Evolutionary conservation across 225 moss, liverwort and hornwort genomes (phyloP).

Genomic region (Marchantia polymorpha): DNA sequence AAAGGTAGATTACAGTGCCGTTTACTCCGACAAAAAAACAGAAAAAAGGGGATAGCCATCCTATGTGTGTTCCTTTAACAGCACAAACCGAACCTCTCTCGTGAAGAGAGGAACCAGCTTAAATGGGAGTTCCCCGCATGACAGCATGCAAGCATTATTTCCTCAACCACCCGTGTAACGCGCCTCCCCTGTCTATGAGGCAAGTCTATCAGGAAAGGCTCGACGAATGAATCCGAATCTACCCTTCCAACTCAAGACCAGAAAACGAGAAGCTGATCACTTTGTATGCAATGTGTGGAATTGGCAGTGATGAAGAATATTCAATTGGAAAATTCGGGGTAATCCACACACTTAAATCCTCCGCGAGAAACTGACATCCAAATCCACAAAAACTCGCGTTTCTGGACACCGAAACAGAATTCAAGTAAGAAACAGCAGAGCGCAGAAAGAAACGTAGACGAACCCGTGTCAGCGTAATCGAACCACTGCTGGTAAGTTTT

Average conservation of each 20-base stretch:
- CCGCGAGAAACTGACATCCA: neutral
- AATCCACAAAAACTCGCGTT: neutral
- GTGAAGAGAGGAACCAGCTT: neutral
- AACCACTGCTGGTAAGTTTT: slow-evolving; percentile 85
- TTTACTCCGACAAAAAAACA: neutral
- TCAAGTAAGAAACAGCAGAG: no score
- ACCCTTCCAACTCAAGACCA: neutral
- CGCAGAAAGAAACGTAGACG: neutral
- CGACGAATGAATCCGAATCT: neutral
- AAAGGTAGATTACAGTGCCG: neutral
- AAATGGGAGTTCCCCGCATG: neutral
- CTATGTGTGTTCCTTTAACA: neutral
- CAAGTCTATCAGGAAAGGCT: neutral
- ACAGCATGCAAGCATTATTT: neutral
- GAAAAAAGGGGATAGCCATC: neutral
- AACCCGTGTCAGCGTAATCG: slow-evolving; percentile 83
- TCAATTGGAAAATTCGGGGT: neutral
- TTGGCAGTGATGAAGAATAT: neutral
- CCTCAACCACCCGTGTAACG: neutral
- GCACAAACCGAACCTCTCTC: neutral
- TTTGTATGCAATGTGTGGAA: neutral
- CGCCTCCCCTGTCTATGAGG: neutral
- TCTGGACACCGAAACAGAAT: neutral
- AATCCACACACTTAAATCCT: neutral
- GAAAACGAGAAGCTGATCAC: neutral